A percentile compares a stretch with the other conserved stretches of the same genome.
These are phyloP conservation scores for Pyrenophora teres DNA, from an alignment of 2,329 filamentous ascomycete genomes.

Conservation along the genomic window DNA sequence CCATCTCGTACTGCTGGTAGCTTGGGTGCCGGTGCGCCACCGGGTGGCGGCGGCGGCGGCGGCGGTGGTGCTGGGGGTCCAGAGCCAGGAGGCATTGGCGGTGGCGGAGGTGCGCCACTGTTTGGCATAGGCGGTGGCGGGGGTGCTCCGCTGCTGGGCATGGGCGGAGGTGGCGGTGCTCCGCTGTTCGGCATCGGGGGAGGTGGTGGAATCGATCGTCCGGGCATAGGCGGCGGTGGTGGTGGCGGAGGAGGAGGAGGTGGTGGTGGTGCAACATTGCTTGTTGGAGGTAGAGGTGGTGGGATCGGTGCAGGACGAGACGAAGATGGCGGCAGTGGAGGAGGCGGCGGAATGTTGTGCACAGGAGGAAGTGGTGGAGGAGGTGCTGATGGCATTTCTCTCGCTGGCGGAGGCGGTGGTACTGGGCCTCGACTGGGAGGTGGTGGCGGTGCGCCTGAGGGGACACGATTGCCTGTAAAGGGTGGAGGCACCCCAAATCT, in stretches of 20 bases:
- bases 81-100: slow-evolving; percentile 36
- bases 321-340: slow-evolving; percentile 35
- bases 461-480: slow-evolving; percentile 67
- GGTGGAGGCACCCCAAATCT: slow-evolving; percentile 80
- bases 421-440: slow-evolving; percentile 73
- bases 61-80: slow-evolving; percentile 41
- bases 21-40: slow-evolving; percentile 37
- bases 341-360: slow-evolving; percentile 37
- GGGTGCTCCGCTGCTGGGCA: slow-evolving; percentile 42
- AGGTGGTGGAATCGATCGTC: slow-evolving; percentile 36
- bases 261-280: slow-evolving; percentile 33
- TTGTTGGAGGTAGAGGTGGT: slow-evolving; percentile 30
- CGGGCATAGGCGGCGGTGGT: slow-evolving; percentile 30
- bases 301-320: slow-evolving; percentile 35
- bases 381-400: slow-evolving; percentile 47
- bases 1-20: slow-evolving; percentile 60
- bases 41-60: slow-evolving; percentile 41
- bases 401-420: slow-evolving; percentile 59
- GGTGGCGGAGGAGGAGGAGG: slow-evolving; percentile 29
- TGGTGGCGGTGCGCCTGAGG: slow-evolving; percentile 72
- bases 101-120: slow-evolving; percentile 38
- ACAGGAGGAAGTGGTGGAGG: slow-evolving; percentile 56
- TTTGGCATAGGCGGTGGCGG: slow-evolving; percentile 48
- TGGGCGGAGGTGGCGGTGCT: slow-evolving; percentile 44
- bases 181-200: slow-evolving; percentile 35